Conservation (phyloP, 768 basidiomycete genomes). For the Hygrophorus pudorinus region DNA sequence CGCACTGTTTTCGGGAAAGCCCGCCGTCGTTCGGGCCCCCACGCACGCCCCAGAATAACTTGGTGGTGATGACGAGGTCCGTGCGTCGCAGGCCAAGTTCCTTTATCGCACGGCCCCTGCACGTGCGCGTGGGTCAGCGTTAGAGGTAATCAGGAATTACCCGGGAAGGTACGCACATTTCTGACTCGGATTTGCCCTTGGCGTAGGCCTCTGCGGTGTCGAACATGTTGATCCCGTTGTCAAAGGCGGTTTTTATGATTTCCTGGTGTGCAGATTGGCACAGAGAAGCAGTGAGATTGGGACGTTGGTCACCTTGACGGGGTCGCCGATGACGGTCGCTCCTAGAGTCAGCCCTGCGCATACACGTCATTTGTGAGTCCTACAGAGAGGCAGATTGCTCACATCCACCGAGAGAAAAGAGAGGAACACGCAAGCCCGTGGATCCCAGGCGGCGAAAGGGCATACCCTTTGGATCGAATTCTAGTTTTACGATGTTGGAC, state of each 20-base stretch:
- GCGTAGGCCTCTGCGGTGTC: constrained; percentile 62
- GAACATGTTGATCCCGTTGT: constrained; percentile 69
- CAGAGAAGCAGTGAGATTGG: too few species aligned
- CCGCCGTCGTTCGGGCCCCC: constrained; percentile 48
- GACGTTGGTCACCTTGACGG: constrained; percentile 64
- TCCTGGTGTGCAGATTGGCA: constrained; percentile 33
- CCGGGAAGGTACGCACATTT: constrained; percentile 79
- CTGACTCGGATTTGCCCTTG: constrained; percentile 57
- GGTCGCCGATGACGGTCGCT: too few species aligned
- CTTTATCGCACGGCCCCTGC: constrained; percentile 61
- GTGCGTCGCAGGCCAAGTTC: constrained; percentile 57
- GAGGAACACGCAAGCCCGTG: constrained; percentile 41
- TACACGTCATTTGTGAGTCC: too few species aligned
- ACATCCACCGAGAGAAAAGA: constrained; percentile 50
- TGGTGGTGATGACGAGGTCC: constrained; percentile 73
- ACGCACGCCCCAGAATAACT: constrained; percentile 66
- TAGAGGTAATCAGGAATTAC: not conserved
- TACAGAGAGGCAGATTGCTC: constrained; percentile 25
- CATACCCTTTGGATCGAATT: constrained; percentile 32
- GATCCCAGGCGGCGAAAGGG: constrained; percentile 36
- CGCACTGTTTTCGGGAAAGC: constrained; percentile 51
- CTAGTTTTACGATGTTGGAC: constrained; percentile 6
- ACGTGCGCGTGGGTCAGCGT: not conserved
- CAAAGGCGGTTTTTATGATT: constrained; percentile 69
- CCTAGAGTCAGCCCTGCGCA: too few species aligned